These are phyloP conservation scores for Pichia insulana DNA, from an alignment of 805 yeast species.

Conservation along the genomic window DNA sequence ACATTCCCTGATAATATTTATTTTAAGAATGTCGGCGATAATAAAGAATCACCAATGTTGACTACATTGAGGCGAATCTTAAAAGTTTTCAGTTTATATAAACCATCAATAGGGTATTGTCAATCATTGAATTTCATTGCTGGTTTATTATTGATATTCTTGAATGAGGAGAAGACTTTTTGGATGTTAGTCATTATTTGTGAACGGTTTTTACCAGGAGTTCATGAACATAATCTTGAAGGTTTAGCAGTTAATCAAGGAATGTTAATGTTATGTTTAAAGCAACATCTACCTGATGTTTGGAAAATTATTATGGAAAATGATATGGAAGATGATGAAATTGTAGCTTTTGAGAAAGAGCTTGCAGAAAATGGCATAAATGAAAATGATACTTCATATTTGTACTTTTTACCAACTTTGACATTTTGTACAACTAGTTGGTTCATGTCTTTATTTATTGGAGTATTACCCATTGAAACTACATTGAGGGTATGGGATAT, in stretches of 20 bases:
- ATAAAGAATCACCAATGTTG: constrained; percentile 56
- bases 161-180: constrained; percentile 92
- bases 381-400: constrained; percentile 31
- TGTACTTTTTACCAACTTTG: constrained; percentile 77
- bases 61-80: constrained; percentile 71
- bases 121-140: constrained; percentile 91
- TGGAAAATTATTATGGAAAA: constrained; percentile 47
- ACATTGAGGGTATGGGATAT: constrained; percentile 92
- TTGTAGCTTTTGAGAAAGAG: too few species aligned
- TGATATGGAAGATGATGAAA: constrained; percentile 19
- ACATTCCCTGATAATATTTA: constrained; percentile 91
- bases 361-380: constrained; percentile 24
- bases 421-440: constrained; percentile 92
- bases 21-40: constrained; percentile 41
- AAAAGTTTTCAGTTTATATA: constrained; percentile 73
- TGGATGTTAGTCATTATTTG: constrained; percentile 95
- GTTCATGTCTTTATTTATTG: constrained; percentile 97
- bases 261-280: constrained; percentile 76
- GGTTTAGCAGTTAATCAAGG: constrained; percentile 96
- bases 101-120: constrained; percentile 90
- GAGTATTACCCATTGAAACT: constrained; percentile 81
- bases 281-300: constrained; percentile 73
- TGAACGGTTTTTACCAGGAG: constrained; percentile 77
- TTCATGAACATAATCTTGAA: constrained; percentile 82
- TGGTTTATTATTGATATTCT: constrained; percentile 72